Conservation (phyloP, 306 rosid species). For the Quercus suber region DNA sequence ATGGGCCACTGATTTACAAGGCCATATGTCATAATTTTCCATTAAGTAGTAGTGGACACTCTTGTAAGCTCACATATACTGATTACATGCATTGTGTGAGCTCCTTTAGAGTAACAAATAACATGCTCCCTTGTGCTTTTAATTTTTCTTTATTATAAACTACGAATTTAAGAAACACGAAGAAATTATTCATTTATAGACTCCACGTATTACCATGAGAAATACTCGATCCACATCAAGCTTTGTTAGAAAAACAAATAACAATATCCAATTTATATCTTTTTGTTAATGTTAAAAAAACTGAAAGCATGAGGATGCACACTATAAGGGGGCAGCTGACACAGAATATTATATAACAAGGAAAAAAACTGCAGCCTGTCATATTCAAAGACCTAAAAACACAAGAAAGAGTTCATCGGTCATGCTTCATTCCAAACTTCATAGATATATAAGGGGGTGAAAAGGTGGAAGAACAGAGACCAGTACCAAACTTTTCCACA, state of each 20-base stretch:
- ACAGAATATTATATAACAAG: neutral
- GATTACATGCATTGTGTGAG: neutral
- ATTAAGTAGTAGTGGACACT: neutral
- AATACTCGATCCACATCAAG: too few species aligned
- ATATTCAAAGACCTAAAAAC: neutral
- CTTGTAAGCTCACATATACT: neutral
- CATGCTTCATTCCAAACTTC: neutral
- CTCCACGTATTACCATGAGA: too few species aligned
- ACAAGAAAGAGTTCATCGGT: neutral
- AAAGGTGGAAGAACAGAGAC: neutral
- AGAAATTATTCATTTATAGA: too few species aligned
- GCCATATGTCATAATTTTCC: neutral
- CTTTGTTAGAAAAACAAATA: too few species aligned
- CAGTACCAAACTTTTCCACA: constrained; percentile 3
- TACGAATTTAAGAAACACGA: too few species aligned
- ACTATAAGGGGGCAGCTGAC: neutral
- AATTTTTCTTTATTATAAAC: neutral
- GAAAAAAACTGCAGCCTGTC: neutral
- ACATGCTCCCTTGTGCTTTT: neutral
- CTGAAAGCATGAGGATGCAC: neutral
- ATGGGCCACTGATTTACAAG: too few species aligned
- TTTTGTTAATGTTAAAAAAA: neutral
- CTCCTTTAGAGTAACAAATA: neutral
- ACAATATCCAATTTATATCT: neutral
- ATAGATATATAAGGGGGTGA: constrained; percentile 1